Base-by-base conservation (phyloP, 768 basidiomycete species). In the Suillus variegatus region DNA sequence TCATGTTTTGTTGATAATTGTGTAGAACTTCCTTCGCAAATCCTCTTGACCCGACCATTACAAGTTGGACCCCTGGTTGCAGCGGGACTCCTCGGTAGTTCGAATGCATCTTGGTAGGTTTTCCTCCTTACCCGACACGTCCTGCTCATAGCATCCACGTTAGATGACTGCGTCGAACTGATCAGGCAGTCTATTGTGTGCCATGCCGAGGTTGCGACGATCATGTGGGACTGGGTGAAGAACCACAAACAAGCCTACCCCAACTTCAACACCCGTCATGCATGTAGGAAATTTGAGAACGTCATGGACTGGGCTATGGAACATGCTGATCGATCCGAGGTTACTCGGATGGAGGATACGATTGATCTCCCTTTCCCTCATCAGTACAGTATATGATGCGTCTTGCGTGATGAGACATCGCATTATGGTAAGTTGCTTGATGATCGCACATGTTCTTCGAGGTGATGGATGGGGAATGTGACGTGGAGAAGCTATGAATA, bases 11-110 rank as follows among this genome's bases (percentile, higher is more conserved):
- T 25, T 54, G 4, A 25, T 40, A 56, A n/a, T 25, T 38, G 2
- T 28, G 44, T 32, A 63, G 58, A 52, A 68, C 28, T 49, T 68
- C 56, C 65, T 68, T 36, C 67, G 62, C 35, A 66, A 68, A 60
- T 38, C 61, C 22, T 60, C 67, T 3, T 60, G 62, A 22, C 43
- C 46, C 20, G 67, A 68, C 32, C 44, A 68, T 12, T 66, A 66
- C 49, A 55, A 58, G 16, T 58, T 60, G 5, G 65, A 68, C 20
- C 47, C 57, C 4, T 25, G 32, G 16, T 68, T 68, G 41, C 65
- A 68, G n/a, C 47, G 38, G 18, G 46, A 60, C 20, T 13, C 56
- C 9, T 46, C 54, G 35, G 18, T 54, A 20, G 52, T 61, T 35
- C 54, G 47, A 54, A 52, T 52, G 25, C 60, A 67, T 51, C 60